These are phyloP conservation scores for Sordaria brevicollis DNA, from an alignment of 495 filamentous ascomycete species.

Conservation along the genomic window DNA sequence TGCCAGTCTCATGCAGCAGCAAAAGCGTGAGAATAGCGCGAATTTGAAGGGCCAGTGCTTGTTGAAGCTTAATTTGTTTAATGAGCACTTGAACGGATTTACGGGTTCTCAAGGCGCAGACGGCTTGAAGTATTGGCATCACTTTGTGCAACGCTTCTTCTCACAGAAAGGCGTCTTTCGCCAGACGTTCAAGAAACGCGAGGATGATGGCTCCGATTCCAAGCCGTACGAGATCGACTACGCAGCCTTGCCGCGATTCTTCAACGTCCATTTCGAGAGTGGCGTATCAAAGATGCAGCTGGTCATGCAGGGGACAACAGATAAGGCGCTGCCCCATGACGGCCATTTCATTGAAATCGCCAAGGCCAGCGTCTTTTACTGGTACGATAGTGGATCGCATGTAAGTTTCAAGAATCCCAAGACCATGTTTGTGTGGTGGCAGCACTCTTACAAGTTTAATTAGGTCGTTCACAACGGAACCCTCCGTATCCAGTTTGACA, in stretches of 20 bases:
- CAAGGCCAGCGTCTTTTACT: constrained; percentile 58
- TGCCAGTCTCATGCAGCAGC: constrained; percentile 31
- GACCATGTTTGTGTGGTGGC: background rate
- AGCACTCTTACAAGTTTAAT: constrained; percentile 10
- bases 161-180: constrained; percentile 58
- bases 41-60: constrained; percentile 49
- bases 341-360: constrained; percentile 53
- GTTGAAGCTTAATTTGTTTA: constrained; percentile 57
- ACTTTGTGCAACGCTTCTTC: constrained; percentile 69
- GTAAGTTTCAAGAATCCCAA: constrained; percentile 31
- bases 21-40: constrained; percentile 36
- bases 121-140: constrained; percentile 60
- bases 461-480: constrained; percentile 56
- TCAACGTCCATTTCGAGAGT: constrained; percentile 72
- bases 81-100: constrained; percentile 59
- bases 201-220: constrained; percentile 30
- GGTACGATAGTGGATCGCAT: constrained; percentile 61
- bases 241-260: constrained; percentile 67
- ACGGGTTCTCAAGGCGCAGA: constrained; percentile 43
- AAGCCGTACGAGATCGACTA: constrained; percentile 75
- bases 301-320: constrained; percentile 46
- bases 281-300: constrained; percentile 72
- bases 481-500: constrained; percentile 56
- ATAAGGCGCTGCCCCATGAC: constrained; percentile 47
- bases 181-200: constrained; percentile 41